Percentiles rank a stretch among this genome's conserved stretches.
Conservation (phyloP, 139 green algal species). For the Pedinophyceae sp. region DNA sequence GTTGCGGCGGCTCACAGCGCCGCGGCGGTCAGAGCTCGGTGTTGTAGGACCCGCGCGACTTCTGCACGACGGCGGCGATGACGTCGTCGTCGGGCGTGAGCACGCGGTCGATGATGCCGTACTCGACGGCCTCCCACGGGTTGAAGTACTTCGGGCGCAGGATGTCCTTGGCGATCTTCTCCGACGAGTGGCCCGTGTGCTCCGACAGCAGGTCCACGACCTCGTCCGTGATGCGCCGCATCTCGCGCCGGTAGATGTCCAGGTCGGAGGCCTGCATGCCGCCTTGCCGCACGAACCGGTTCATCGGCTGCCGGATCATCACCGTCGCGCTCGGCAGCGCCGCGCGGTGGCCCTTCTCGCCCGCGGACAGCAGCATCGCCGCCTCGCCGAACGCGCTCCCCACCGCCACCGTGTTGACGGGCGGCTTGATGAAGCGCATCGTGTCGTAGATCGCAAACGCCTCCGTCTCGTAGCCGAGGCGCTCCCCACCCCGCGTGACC, state of each 20-base stretch:
- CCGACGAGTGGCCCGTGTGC: conserved; percentile 58
- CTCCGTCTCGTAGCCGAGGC: conserved; percentile 93
- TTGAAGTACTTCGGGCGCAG: conserved; percentile 76
- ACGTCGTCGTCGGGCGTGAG: background rate
- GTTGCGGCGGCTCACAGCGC: no score
- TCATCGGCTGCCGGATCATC: conserved; percentile 93
- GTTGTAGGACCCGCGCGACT: no score
- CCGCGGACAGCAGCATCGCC: conserved; percentile 82
- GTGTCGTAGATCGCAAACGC: conserved; percentile 97
- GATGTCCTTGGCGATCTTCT: conserved; percentile 75
- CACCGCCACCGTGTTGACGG: conserved; percentile 13
- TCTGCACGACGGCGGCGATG: background rate
- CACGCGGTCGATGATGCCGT: conserved; percentile 85
- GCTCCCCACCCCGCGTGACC: conserved; percentile 40
- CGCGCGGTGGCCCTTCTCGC: conserved; percentile 71
- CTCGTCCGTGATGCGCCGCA: conserved; percentile 68
- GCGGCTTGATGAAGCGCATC: conserved; percentile 82
- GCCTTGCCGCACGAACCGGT: conserved; percentile 68
- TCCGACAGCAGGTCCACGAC: conserved; percentile 61
- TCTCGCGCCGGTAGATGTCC: conserved; percentile 88
- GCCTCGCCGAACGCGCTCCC: conserved; percentile 86
- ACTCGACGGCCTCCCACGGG: conserved; percentile 76
- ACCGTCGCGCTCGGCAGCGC: conserved; percentile 84
- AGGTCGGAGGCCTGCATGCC: conserved; percentile 76
- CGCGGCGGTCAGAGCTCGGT: no score